Percentiles rank a stretch among this genome's conserved stretches.
phyloP scores from a whole-genome alignment of 352 stramenopile species.

The Phytopythium sindhum region DNA sequence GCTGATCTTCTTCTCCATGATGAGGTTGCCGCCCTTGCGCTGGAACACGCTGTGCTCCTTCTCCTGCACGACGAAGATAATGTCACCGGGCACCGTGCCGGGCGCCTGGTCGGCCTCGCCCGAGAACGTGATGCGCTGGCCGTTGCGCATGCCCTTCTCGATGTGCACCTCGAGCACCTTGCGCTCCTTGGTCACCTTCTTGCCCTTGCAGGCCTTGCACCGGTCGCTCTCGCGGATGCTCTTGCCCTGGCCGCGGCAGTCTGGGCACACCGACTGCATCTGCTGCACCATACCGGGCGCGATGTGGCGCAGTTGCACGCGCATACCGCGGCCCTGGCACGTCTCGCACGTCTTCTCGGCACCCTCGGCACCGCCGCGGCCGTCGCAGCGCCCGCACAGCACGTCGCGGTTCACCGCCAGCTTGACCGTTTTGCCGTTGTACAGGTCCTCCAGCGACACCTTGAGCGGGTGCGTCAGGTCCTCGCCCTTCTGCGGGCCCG shows the following conservation, averaged over 20 bases:
- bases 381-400: conserved; percentile 84
- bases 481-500: conserved; percentile 94
- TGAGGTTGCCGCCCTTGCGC: conserved; percentile 95
- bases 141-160: conserved; percentile 97
- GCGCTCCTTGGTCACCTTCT: conserved; percentile 95
- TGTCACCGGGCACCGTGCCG: conserved; percentile 88
- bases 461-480: conserved; percentile 94
- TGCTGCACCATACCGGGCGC: conserved; percentile 98
- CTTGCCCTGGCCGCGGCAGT: conserved; percentile 94
- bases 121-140: conserved; percentile 96
- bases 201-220: conserved; percentile 92
- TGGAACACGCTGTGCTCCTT: conserved; percentile 96
- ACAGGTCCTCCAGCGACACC: conserved; percentile 98
- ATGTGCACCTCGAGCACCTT: conserved; percentile 99
- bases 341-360: conserved; percentile 91
- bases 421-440: conserved; percentile 99
- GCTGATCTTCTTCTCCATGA: conserved; percentile 95
- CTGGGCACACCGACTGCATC: conserved; percentile 93
- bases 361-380: conserved; percentile 90
- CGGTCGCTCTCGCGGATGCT: conserved; percentile 92
- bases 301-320: conserved; percentile 96
- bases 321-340: conserved; percentile 95
- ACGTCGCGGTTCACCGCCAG: conserved; percentile 96
- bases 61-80: conserved; percentile 98
- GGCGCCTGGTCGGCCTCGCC: conserved; percentile 96